Evolutionary conservation across 805 yeast species (phyloP).

Genomic region (Komagataella kurtzmanii): DNA sequence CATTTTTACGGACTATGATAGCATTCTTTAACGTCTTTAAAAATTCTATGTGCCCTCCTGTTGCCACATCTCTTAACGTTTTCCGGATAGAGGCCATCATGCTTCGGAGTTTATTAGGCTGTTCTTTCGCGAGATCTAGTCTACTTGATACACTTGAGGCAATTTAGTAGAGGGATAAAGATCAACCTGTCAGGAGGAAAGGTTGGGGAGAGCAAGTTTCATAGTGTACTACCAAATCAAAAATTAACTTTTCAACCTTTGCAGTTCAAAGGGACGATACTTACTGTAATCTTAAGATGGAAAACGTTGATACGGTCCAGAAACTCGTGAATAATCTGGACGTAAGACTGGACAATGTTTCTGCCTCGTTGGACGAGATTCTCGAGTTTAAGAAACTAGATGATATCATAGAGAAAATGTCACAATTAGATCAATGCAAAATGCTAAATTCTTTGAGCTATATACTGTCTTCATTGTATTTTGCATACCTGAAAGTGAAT

Average conservation of each 20-base stretch:
- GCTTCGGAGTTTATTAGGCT: neutral
- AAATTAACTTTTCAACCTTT: no score
- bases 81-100: neutral
- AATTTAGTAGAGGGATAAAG: neutral
- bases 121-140: neutral
- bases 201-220: neutral
- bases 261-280: neutral
- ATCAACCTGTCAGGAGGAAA: neutral
- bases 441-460: constrained; percentile 28
- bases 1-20: neutral
- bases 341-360: constrained; percentile 1
- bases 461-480: constrained; percentile 40
- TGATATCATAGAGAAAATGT: neutral
- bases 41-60: neutral
- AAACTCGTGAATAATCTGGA: neutral
- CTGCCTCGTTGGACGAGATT: neutral
- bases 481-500: constrained; percentile 41
- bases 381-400: constrained; percentile 1
- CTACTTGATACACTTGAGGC: neutral
- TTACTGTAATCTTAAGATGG: neutral
- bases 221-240: neutral
- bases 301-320: neutral
- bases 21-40: neutral
- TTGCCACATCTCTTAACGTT: neutral
- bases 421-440: constrained; percentile 16